Base-by-base conservation (phyloP, 2,329 filamentous ascomycete genomes). In the Scorias spongiosa region DNA sequence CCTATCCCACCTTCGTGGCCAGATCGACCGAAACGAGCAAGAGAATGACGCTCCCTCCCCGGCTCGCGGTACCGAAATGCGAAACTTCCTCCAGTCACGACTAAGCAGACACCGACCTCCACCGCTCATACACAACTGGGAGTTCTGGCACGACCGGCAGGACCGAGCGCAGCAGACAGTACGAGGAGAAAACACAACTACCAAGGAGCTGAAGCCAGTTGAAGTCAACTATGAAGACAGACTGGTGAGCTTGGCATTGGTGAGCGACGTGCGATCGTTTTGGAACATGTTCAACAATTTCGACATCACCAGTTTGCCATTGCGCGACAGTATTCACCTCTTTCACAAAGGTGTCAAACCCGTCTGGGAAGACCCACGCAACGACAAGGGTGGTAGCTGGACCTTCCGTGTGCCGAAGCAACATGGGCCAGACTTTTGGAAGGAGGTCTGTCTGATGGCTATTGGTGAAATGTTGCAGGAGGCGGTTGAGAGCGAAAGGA, bases 381-480 rank as follows among this genome's bases (percentile, higher is more conserved):
- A 95, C 64, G 70, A 81, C 47, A 73, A 79, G 48, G 89, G 89
- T 42, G 89, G 89, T 41, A 82, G 83, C 60, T 95, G 86, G 86
- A 93, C 86, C 17, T 93, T 96, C 65, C 80, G 88, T 42, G 81
- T 95, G 39, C 79, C 81, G 50, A 94, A 93, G 69, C 72, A 70
- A 48, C 72, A 75, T 32, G 72, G 70, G 2, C 75, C 78, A 2
- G 81, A 81, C 54, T 82, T 84, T 58, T 95, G 81, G 85, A 87
- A 80, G 54, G 78, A 80, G 59, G 72, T 94, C 48, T 77, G 87
- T 66, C 67, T 89, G 59, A 72, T 91, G 62, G 85, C 85, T 29
- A 84, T 91, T 48, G 85, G 85, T 29, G 85, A 93, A 69, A 74
- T 81, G 57, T 67, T 93, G 49, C 81, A 91, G 66, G 71, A 75